phyloP scores from a whole-genome alignment of 176 grass and related monocot species.

The Chloris gayana region DNA sequence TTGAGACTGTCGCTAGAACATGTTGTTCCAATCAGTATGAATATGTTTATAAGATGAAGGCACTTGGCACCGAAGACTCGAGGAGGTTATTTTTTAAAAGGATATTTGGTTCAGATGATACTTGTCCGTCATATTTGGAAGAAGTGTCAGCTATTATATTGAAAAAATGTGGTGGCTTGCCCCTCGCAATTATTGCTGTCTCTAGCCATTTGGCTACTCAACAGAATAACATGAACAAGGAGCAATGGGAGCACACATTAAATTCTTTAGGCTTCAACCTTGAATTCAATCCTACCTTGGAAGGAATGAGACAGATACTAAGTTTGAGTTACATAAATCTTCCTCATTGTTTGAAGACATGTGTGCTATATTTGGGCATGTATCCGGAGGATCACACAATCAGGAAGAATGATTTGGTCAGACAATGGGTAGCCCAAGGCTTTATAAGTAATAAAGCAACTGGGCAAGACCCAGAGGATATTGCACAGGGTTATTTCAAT shows the following conservation, averaged over 20 bases:
- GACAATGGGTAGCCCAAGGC: conserved; percentile 48
- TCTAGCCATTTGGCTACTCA: conserved; percentile 15
- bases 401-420: conserved; percentile 17
- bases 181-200: conserved; percentile 6
- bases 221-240: not conserved
- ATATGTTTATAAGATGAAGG: conserved; percentile 22
- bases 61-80: not conserved
- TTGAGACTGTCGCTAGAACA: conserved; percentile 4
- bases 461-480: conserved; percentile 27
- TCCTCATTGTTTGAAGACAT: conserved; percentile 36
- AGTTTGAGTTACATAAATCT: conserved; percentile 33
- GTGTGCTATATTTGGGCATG: conserved; percentile 39
- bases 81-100: conserved; percentile 7
- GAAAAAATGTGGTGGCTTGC: not conserved
- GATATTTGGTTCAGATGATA: conserved; percentile 6
- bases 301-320: conserved; percentile 33
- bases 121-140: not conserved
- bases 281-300: conserved; percentile 8
- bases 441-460: conserved; percentile 29
- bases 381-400: conserved; percentile 35
- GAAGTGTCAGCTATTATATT: not conserved
- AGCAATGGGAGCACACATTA: not conserved
- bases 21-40: not conserved
- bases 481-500: conserved; percentile 28
- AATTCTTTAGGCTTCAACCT: not conserved